Conservation (phyloP, 176 grass and related monocot species). For the Oryza nivara region DNA sequence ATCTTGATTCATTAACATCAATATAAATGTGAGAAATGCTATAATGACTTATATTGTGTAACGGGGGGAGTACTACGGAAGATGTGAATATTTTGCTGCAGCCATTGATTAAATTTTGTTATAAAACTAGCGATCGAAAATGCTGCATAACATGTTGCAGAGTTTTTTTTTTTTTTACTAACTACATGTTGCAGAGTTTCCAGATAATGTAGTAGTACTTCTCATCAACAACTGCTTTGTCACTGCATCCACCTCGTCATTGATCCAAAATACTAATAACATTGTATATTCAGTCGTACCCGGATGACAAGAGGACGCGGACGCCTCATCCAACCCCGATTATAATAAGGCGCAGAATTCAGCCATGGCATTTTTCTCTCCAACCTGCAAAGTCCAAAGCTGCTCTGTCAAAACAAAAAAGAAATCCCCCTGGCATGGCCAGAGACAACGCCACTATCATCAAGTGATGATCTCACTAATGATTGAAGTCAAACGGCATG, state of each 20-base stretch:
- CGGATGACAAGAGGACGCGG: not conserved
- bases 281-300: slow-evolving; percentile 13
- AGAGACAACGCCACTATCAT: slow-evolving; percentile 2
- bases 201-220: not conserved
- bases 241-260: not conserved
- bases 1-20: too few relatives aligned
- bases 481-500: slow-evolving; percentile 31
- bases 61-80: too few relatives aligned
- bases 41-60: too few relatives aligned
- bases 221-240: not conserved
- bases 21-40: too few relatives aligned
- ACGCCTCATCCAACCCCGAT: slow-evolving; percentile 28
- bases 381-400: slow-evolving; percentile 33
- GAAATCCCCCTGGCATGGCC: not conserved
- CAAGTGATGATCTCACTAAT: slow-evolving; percentile 18
- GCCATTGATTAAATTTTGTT: not conserved
- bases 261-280: not conserved
- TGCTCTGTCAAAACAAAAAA: not conserved
- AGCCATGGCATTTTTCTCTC: slow-evolving; percentile 12
- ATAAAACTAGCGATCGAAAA: not conserved
- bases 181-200: not conserved
- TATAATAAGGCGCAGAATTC: not conserved
- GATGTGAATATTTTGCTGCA: not conserved
- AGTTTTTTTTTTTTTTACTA: not conserved
- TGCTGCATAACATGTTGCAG: not conserved